phyloP scores from a whole-genome alignment of 768 basidiomycete genomes.

The Tulasnella sp. region DNA sequence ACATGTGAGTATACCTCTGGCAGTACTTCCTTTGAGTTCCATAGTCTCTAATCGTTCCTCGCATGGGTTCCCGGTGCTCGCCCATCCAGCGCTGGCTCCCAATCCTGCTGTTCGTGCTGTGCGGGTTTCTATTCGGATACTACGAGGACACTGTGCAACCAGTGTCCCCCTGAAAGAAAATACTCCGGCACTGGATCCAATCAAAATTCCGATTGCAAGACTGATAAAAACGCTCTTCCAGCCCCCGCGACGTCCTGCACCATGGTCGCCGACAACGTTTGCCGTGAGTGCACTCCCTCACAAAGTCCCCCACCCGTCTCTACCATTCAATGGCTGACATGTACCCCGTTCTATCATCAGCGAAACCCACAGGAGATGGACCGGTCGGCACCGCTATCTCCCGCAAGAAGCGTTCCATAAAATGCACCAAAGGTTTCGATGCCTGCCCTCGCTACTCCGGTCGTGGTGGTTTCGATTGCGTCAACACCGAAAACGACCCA shows the following conservation, averaged over 20 bases:
- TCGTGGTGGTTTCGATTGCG: constrained; percentile 15
- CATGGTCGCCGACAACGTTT: not conserved
- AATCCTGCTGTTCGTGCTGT: not conserved
- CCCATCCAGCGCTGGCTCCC: not conserved
- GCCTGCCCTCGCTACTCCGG: constrained; percentile 4
- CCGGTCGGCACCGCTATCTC: not conserved
- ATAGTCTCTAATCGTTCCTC: not conserved
- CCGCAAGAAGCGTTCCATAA: not conserved
- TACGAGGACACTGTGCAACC: not conserved
- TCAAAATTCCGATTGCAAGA: not conserved
- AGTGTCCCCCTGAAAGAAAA: not conserved
- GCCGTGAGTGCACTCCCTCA: not conserved
- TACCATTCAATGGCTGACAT: not conserved
- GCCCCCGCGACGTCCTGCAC: not conserved
- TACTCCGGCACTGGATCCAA: not conserved
- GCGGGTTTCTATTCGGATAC: not conserved
- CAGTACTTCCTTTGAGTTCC: not conserved
- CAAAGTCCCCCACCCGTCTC: not conserved
- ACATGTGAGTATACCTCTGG: not conserved
- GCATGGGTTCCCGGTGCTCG: not conserved
- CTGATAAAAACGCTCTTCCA: no score
- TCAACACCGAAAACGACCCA: constrained; percentile 1
- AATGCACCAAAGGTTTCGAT: not conserved
- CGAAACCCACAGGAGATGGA: not conserved
- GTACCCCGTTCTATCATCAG: not conserved